A percentile compares a stretch with the other conserved stretches of the same genome.
Conservation (phyloP, 2,329 filamentous ascomycete genomes). For the Ramichloridium luteum region DNA sequence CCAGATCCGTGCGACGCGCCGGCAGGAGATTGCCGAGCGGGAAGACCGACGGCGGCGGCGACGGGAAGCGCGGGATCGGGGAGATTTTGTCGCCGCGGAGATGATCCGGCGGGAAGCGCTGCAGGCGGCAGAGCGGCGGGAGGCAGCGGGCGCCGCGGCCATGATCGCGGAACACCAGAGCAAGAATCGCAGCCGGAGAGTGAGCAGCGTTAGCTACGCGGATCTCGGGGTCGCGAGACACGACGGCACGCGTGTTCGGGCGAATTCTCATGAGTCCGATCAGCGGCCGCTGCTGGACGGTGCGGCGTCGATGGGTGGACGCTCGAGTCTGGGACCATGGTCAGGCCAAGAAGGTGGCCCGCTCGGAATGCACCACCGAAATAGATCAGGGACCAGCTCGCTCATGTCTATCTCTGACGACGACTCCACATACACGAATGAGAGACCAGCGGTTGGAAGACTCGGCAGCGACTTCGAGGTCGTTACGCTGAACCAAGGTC, state of each 20-base stretch:
- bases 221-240: conserved; percentile 64
- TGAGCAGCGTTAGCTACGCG: conserved; percentile 65
- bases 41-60: conserved; percentile 61
- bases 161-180: conserved; percentile 49
- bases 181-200: conserved; percentile 45
- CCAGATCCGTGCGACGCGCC: conserved; percentile 69
- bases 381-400: conserved; percentile 31
- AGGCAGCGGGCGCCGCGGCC: conserved; percentile 27
- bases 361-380: conserved; percentile 29
- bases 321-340: conserved; percentile 20
- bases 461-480: conserved; percentile 32
- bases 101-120: conserved; percentile 47
- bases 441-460: conserved; percentile 21
- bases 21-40: conserved; percentile 62
- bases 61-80: conserved; percentile 57
- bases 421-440: conserved; percentile 14
- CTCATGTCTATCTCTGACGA: conserved; percentile 30
- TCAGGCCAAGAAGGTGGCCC: conserved; percentile 15
- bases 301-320: conserved; percentile 48
- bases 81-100: conserved; percentile 58
- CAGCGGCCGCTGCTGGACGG: conserved; percentile 58
- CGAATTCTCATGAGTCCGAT: conserved; percentile 62
- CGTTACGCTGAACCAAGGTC: conserved; percentile 27
- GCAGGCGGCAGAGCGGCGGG: conserved; percentile 36
- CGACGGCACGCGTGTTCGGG: conserved; percentile 63